phyloP scores from a whole-genome alignment of 2,329 filamentous ascomycete genomes.

The Chrysoporthe puriensis region DNA sequence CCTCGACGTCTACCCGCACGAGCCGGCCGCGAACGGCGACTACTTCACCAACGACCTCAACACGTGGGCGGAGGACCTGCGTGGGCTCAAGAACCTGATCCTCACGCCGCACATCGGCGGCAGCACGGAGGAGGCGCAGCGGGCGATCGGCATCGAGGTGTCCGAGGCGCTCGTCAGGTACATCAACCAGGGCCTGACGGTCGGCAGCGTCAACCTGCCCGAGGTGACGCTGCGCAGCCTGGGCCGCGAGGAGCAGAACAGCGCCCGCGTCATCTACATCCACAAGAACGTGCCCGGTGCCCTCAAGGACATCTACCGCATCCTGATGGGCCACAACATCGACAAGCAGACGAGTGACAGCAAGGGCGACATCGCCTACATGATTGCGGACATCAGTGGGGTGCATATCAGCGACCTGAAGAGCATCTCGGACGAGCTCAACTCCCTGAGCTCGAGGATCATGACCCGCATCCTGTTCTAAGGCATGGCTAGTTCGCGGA shows the following conservation, averaged over 20 bases:
- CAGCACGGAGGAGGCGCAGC: conserved; percentile 96
- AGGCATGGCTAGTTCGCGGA: neutral
- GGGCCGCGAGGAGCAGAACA: conserved; percentile 85
- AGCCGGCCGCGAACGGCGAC: conserved; percentile 91
- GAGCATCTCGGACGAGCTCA: conserved; percentile 80
- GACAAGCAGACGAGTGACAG: conserved; percentile 99
- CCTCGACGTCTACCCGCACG: conserved; percentile 94
- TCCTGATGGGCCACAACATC: conserved; percentile 93
- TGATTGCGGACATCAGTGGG: conserved; percentile 96
- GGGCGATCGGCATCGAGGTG: conserved; percentile 94
- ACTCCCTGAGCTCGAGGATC: conserved; percentile 75
- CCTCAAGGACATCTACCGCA: conserved; percentile 90
- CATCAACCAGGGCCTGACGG: conserved; percentile 90
- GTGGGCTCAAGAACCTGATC: conserved; percentile 87
- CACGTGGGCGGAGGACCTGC: conserved; percentile 81
- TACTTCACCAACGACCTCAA: conserved; percentile 90
- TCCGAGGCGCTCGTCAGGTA: conserved; percentile 86
- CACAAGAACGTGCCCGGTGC: conserved; percentile 97
- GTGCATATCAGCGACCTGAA: conserved; percentile 82
- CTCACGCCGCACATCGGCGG: conserved; percentile 96
- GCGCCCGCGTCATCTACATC: conserved; percentile 92
- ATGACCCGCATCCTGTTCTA: conserved; percentile 31
- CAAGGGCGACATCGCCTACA: conserved; percentile 89
- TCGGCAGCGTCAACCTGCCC: conserved; percentile 95
- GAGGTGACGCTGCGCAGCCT: conserved; percentile 89